Percentiles rank a stretch among this genome's conserved stretches.
Evolutionary conservation across 225 moss, liverwort and hornwort genomes (phyloP).

Genomic region (Thuidium tamariscinum): DNA sequence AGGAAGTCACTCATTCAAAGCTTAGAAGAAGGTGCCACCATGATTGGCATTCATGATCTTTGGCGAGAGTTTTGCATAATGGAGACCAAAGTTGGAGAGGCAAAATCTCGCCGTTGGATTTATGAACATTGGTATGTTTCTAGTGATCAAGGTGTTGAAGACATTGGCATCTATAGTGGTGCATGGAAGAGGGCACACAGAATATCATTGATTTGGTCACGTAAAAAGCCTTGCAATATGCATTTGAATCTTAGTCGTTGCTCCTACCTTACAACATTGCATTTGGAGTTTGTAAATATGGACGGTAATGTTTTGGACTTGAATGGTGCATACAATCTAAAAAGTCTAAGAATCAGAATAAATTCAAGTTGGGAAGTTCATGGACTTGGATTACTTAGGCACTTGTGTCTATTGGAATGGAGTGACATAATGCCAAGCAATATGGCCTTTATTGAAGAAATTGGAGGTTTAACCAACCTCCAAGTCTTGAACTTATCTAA

Average conservation of each 20-base stretch:
- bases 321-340: not conserved
- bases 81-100: not conserved
- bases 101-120: not conserved
- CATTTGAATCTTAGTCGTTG: not conserved
- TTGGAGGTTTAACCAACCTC: not conserved
- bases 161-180: fast-evolving
- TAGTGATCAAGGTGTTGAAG: fast-evolving
- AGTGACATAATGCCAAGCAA: fast-evolving
- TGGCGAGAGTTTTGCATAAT: not conserved
- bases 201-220: fast-evolving
- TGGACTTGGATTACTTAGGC: not conserved
- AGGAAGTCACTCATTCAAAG: fast-evolving
- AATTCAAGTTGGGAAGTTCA: fast-evolving
- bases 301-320: not conserved
- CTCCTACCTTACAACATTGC: not conserved
- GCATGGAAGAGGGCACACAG: fast-evolving
- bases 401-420: not conserved
- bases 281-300: fast-evolving
- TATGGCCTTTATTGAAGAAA: not conserved
- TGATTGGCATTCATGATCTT: not conserved
- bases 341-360: not conserved
- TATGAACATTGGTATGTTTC: fast-evolving
- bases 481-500: not conserved
- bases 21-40: fast-evolving
- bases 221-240: too few species aligned